phyloP scores from a whole-genome alignment of 2,329 filamentous ascomycete species.

The Sporothrix brasiliensis region DNA sequence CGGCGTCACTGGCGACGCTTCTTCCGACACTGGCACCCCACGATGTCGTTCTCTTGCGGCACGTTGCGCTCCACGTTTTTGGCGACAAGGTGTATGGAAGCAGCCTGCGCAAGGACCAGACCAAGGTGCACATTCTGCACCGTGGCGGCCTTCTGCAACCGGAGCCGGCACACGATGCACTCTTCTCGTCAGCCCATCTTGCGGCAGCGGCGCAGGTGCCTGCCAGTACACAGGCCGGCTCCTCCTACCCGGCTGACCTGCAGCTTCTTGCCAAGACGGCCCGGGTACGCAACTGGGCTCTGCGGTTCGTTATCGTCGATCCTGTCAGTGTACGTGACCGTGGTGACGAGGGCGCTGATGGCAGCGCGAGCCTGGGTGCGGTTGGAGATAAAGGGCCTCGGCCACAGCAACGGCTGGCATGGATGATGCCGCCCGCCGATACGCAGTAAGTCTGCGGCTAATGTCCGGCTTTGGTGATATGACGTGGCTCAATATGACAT shows the following conservation, averaged over 20 bases:
- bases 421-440: constrained; percentile 39
- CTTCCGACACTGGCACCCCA: constrained; percentile 61
- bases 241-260: constrained; percentile 38
- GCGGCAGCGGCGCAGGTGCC: constrained; percentile 41
- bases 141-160: constrained; percentile 34
- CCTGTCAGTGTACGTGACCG: background rate
- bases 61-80: constrained; percentile 78
- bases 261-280: constrained; percentile 64
- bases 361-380: background rate
- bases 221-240: background rate
- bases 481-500: background rate
- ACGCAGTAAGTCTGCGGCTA: constrained; percentile 34
- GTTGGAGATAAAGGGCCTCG: background rate
- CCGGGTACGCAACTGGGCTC: constrained; percentile 74
- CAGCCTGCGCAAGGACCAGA: constrained; percentile 72
- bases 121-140: constrained; percentile 68
- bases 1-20: constrained; percentile 42
- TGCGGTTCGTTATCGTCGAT: constrained; percentile 61
- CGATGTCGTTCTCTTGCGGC: constrained; percentile 78
- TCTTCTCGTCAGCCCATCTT: constrained; percentile 59
- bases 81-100: constrained; percentile 80
- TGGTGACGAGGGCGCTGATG: background rate
- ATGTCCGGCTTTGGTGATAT: background rate
- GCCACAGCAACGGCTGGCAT: background rate
- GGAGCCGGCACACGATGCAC: constrained; percentile 39